phyloP scores from a whole-genome alignment of 257 asterid genomes.

The Lavandula angustifolia region DNA sequence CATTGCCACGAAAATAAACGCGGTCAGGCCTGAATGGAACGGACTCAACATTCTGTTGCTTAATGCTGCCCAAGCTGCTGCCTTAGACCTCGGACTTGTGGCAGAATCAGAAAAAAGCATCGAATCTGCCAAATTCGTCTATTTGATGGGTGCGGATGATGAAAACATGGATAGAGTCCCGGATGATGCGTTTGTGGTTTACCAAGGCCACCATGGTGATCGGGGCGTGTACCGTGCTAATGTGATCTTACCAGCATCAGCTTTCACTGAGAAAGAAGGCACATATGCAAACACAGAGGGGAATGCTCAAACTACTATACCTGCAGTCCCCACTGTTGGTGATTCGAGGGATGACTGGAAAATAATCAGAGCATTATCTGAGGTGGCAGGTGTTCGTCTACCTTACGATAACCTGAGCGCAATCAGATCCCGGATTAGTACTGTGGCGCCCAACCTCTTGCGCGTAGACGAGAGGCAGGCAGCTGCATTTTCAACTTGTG shows the following conservation, averaged over 20 bases:
- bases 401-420: conserved; percentile 67
- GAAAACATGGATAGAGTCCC: conserved; percentile 73
- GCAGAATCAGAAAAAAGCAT: conserved; percentile 72
- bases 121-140: conserved; percentile 79
- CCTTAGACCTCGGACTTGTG: conserved; percentile 95
- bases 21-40: conserved; percentile 82
- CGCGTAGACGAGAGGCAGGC: conserved; percentile 76
- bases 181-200: conserved; percentile 86
- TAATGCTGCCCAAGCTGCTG: conserved; percentile 96
- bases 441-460: conserved; percentile 89
- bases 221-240: conserved; percentile 87
- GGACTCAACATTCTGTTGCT: conserved; percentile 77
- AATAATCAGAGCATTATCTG: conserved; percentile 81
- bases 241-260: conserved; percentile 87
- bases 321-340: conserved; percentile 98
- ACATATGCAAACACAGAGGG: conserved; percentile 93
- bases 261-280: conserved; percentile 94
- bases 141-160: conserved; percentile 96
- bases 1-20: conserved; percentile 67
- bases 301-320: conserved; percentile 76
- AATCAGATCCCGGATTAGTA: conserved; percentile 64
- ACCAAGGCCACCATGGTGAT: conserved; percentile 99
- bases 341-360: conserved; percentile 98
- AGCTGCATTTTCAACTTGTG: conserved; percentile 64
- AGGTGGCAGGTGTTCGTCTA: conserved; percentile 63